These are phyloP conservation scores for Inosperma sp. DNA, from an alignment of 768 basidiomycete genomes.

Conservation along the genomic window DNA sequence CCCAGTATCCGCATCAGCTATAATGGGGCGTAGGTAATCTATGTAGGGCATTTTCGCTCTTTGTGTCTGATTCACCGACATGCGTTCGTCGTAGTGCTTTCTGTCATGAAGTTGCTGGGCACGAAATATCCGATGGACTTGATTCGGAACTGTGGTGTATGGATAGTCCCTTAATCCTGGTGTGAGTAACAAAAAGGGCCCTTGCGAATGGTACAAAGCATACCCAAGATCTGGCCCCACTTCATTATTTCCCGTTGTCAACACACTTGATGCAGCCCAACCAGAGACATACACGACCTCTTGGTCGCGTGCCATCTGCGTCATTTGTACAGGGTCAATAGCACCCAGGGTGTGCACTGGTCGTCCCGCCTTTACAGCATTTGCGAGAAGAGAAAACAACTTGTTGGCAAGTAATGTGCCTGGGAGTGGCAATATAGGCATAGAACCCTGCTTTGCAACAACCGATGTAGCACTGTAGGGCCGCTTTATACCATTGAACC, in stretches of 20 bases:
- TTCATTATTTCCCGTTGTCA: slow-evolving; percentile 89
- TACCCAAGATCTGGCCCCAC: slow-evolving; percentile 89
- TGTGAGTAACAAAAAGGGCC: not conserved
- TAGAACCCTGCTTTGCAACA: slow-evolving; percentile 83
- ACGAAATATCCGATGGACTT: slow-evolving; percentile 86
- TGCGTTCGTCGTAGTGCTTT: slow-evolving; percentile 87
- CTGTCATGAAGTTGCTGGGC: slow-evolving; percentile 91
- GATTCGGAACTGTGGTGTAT: slow-evolving; percentile 94
- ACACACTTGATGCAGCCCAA: slow-evolving; percentile 81
- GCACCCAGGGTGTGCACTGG: slow-evolving; percentile 92
- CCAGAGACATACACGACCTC: slow-evolving; percentile 91
- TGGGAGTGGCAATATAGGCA: slow-evolving; percentile 72
- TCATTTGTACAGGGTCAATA: slow-evolving; percentile 92
- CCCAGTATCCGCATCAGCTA: slow-evolving; percentile 96
- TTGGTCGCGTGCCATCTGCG: slow-evolving; percentile 84
- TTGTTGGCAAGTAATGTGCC: slow-evolving; percentile 82
- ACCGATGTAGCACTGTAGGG: slow-evolving; percentile 79
- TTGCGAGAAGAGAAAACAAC: slow-evolving; percentile 63
- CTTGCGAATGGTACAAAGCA: slow-evolving; percentile 35
- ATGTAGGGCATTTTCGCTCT: slow-evolving; percentile 70
- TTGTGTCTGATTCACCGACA: slow-evolving; percentile 57
- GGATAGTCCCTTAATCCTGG: slow-evolving; percentile 70
- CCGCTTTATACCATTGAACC: slow-evolving; percentile 69
- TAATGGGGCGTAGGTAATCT: slow-evolving; percentile 88
- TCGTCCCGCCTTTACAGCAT: slow-evolving; percentile 54